Evolutionary conservation across 2,329 filamentous ascomycete species (phyloP), one percentile per base, ranked within the genome.

Genomic region (Phialophora expanda): DNA sequence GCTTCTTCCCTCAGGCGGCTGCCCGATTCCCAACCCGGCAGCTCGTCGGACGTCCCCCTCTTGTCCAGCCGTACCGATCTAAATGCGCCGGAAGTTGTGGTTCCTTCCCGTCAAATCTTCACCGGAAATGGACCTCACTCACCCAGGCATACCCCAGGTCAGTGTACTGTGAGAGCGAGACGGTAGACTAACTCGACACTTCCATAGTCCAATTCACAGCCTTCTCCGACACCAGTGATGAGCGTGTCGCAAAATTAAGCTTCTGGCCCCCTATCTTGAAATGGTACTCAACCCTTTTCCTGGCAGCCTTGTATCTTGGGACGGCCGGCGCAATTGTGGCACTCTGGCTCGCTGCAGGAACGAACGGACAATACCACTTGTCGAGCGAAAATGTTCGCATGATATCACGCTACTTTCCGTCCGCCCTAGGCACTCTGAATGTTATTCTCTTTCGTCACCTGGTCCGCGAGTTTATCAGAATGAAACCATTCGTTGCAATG

Each of bases 341-440:
- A 11, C 58, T 61, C 20, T 61, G 58, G 58, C 48, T 61, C 58
- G 48, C 48, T 7, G 58, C 58, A 14, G 58, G 58, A 12, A 61
- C 58, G n/a, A 61, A 61, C 38, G 58, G 58, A 4, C 34, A 62
- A 62, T 62, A 62, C 30, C 60, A 62, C 38, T 32, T 64, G 34
- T 64, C 61, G 30, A 64, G 61, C 46, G 61, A 64, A 44, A 64
- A 64, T 28, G 61, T 64, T 8, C 61, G 54, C 55, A 59, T 64
- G 55, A 59, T 64, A 57, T 58, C 61, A 24, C 54, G 61, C 5
- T 64, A 64, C 48, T 64, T 64, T 22, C 61, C 61, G 8, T 64
- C 61, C n/a, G 54, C 41, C 5, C 17, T 64, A 12, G 61, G 61
- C 17, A 64, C 61, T 22, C 32, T 59, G 28, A 64, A 55, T 28